Evolutionary conservation across 768 basidiomycete genomes (phyloP).

Genomic region (Hydnum rufescens): DNA sequence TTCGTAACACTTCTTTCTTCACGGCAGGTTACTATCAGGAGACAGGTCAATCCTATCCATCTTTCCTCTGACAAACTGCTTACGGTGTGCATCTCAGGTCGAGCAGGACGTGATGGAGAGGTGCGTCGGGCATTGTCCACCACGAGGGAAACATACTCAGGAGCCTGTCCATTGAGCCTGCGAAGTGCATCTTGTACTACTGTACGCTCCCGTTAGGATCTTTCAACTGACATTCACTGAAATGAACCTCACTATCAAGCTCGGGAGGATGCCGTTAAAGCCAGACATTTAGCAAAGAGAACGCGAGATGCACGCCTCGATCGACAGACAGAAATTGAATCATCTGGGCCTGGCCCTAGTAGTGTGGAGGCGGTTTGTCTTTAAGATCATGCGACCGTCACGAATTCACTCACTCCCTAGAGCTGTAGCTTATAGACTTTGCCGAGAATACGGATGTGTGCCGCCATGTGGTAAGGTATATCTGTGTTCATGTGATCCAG

Average conservation of each 20-base stretch:
- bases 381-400: background rate
- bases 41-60: slow-evolving; percentile 32
- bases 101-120: slow-evolving; percentile 59
- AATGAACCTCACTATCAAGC: slow-evolving; percentile 23
- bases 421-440: slow-evolving; percentile 26
- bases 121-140: slow-evolving; percentile 23
- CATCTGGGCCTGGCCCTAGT: slow-evolving; percentile 44
- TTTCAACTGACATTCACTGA: background rate
- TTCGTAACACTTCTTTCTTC: slow-evolving; percentile 3
- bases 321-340: slow-evolving; percentile 29
- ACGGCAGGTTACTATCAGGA: slow-evolving; percentile 87
- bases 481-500: background rate
- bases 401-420: background rate
- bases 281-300: slow-evolving; percentile 31
- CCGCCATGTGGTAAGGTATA: slow-evolving; percentile 43
- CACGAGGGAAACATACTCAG: background rate
- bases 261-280: slow-evolving; percentile 47
- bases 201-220: slow-evolving; percentile 26
- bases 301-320: slow-evolving; percentile 31
- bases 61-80: background rate
- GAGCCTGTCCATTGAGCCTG: slow-evolving; percentile 26
- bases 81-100: slow-evolving; percentile 23
- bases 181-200: slow-evolving; percentile 69
- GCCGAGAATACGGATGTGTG: slow-evolving; percentile 42
- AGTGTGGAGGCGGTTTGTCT: slow-evolving; percentile 38